Base-by-base conservation (phyloP, 345 rosid species). In the Aquilaria yunnanensis region DNA sequence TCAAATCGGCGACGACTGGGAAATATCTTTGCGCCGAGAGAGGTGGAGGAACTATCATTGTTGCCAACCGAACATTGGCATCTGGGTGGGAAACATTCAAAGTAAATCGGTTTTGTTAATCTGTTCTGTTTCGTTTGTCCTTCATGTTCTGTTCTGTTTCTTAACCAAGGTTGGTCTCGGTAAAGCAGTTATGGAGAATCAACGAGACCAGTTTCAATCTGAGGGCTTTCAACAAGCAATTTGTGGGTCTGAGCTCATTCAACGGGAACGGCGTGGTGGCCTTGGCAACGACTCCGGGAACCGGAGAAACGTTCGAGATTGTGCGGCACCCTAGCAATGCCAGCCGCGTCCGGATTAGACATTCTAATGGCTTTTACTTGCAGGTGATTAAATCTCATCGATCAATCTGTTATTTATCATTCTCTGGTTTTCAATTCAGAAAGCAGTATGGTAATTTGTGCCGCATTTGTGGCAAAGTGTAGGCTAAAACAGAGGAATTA, bases 21-120 rank as follows among this genome's bases (percentile, higher is more conserved):
- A 86, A 81, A 72, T 83, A 74, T 64, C 86, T 83, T 6, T 65
- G 67, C 43, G 89, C 92, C 0, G 83, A 79, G 66, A 3, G 55
- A 5, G 88, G 88, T 23, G 92, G 92, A 41, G 88, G 88, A 56
- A 67, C 69, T 0, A 67, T 76, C 61, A 48, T 86, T 1, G 88
- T 83, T 54, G 86, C 86, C 7, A 83, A 86, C 64, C 47, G 85
- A 4, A 47, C 77, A 12, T 10, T 75, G 14, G 79, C 86, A 31
- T 81, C 85, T 5, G 74, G 74, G 62, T 86, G 88, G 92, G 92
- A 86, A 61, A 81, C 85, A 23, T 83, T 86, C 63, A 76, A 41
- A 54, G 89, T 86, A 66, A 51, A 14, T 33, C 51, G 56, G 57
- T 37, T 65, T 14, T 46, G 45, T 55, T 55, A 16, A 54, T 2